phyloP scores from a whole-genome alignment of 345 rosid genomes.

The Aegle marmelos region DNA sequence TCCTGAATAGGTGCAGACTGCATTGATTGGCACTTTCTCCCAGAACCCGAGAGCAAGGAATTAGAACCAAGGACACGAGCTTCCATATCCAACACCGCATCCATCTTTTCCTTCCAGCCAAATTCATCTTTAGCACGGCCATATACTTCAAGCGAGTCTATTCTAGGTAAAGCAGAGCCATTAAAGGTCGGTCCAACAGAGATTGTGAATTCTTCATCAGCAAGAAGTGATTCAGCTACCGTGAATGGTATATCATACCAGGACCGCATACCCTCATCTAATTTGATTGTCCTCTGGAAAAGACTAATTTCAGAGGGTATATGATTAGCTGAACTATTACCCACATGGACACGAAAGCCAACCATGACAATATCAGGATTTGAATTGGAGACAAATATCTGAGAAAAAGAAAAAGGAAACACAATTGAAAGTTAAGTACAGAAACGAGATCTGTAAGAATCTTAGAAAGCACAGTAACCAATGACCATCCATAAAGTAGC shows the following conservation, averaged over 20 bases:
- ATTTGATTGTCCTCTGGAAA: slow-evolving; percentile 87
- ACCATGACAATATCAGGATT: slow-evolving; percentile 97
- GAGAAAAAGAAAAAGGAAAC: slow-evolving; percentile 19
- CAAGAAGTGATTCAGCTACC: slow-evolving; percentile 92
- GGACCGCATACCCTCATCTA: slow-evolving; percentile 92
- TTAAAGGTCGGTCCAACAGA: slow-evolving; percentile 81
- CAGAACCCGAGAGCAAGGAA: slow-evolving; percentile 57
- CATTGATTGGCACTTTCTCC: slow-evolving; percentile 59
- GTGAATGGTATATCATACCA: slow-evolving; percentile 99
- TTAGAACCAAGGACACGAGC: slow-evolving; percentile 87
- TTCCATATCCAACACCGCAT: slow-evolving; percentile 88
- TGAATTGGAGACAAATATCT: slow-evolving; percentile 89
- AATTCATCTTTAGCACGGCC: slow-evolving; percentile 98
- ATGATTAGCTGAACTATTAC: slow-evolving; percentile 80
- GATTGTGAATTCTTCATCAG: slow-evolving; percentile 90
- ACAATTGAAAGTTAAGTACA: slow-evolving; percentile 6
- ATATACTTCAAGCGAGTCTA: slow-evolving; percentile 91
- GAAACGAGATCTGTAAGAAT: neutral
- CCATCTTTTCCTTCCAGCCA: slow-evolving; percentile 99
- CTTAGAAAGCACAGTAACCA: neutral
- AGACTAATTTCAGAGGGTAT: slow-evolving; percentile 86
- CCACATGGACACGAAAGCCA: slow-evolving; percentile 94
- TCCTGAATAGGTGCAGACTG: slow-evolving; percentile 77
- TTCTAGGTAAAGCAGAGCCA: slow-evolving; percentile 78
- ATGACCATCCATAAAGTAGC: neutral